Evolutionary conservation across 371 early-diverging fungal species (phyloP), one percentile per base, ranked within the genome.

Genomic region (Mucor racemosus): DNA sequence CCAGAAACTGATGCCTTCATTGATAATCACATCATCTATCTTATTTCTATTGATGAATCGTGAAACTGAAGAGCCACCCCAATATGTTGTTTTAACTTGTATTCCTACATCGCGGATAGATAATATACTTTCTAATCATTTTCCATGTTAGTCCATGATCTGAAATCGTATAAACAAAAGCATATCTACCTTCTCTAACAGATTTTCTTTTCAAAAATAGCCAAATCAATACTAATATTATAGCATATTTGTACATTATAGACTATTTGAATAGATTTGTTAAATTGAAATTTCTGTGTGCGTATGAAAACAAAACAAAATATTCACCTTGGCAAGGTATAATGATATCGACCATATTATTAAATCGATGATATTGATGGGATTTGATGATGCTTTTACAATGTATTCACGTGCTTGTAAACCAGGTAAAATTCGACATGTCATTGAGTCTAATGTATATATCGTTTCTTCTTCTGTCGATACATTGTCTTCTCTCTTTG

Each of bases 1-100:
- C 79, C 88, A 86, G 79, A 91, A 78, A 7, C 89, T 88, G 42
- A 93, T 91, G 8, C 85, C 92, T 70, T 93, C 93, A 62, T 91
- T 90, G 67, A 93, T 90, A 59, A 92, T 78, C 11, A 92, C 80
- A 66, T 90, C 87, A 26, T 78, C 74, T 64, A 93, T 86, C 53
- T 86, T 82, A 36, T 79, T 73, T 40, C 80, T 62, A 68, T 88
- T 89, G 57, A 93, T 90, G 71, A 93, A 92, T 34, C 77, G 74
- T 0, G 86, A 80, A 0, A 76, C 80, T 26, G 78, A 76, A 42
- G 81, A 74, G 54, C 89, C 89, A 38, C 86, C 84, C 63, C 81
- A 70, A 61, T 88, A 86, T 5, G 72, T 76, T 0, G 91, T 89
- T 57, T 86, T 85, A 17, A 90, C 84, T 58, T 91, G 90, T 15